A percentile compares a stretch with the other conserved stretches of the same genome.
These are phyloP conservation scores for Echria macrotheca DNA, from an alignment of 495 filamentous ascomycete genomes.

Conservation along the genomic window DNA sequence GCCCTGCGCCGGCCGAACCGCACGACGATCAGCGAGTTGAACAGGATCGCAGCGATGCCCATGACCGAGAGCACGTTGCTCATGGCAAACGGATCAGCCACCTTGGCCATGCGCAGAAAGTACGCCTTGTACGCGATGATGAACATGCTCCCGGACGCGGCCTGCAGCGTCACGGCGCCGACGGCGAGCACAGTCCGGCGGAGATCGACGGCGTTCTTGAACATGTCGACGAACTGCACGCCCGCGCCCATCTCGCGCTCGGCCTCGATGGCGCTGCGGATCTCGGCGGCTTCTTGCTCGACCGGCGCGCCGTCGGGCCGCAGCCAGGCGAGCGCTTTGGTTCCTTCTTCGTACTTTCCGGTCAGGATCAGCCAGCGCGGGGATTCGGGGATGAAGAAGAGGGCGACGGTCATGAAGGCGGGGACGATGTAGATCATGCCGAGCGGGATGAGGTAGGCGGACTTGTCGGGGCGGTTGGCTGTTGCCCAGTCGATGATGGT, in stretches of 20 bases:
- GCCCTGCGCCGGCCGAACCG: conserved; percentile 48
- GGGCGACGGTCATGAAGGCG: conserved; percentile 40
- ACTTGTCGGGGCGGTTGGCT: conserved; percentile 29
- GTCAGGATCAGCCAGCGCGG: conserved; percentile 57
- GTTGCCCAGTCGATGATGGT: conserved; percentile 61
- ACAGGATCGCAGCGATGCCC: conserved; percentile 51
- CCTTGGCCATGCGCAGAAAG: conserved; percentile 59
- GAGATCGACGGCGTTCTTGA: conserved; percentile 47
- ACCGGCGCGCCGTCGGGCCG: conserved; percentile 39
- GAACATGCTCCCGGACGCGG: conserved; percentile 56
- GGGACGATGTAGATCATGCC: conserved; percentile 56
- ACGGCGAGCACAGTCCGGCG: conserved; percentile 46
- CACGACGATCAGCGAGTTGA: conserved; percentile 51
- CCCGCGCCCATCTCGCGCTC: conserved; percentile 41
- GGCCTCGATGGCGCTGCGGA: conserved; percentile 44
- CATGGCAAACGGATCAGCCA: conserved; percentile 55
- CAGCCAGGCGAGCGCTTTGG: conserved; percentile 45
- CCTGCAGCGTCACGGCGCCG: conserved; percentile 50
- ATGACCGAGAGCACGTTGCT: conserved; percentile 51
- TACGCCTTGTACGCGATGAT: conserved; percentile 61
- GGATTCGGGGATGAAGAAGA: conserved; percentile 59
- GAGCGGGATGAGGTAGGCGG: conserved; percentile 53
- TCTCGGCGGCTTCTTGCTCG: conserved; percentile 44
- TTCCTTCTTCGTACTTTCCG: conserved; percentile 46
- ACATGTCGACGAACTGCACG: conserved; percentile 46